Conservation (phyloP, 805 yeast genomes). For the Candida manassasensis region DNA sequence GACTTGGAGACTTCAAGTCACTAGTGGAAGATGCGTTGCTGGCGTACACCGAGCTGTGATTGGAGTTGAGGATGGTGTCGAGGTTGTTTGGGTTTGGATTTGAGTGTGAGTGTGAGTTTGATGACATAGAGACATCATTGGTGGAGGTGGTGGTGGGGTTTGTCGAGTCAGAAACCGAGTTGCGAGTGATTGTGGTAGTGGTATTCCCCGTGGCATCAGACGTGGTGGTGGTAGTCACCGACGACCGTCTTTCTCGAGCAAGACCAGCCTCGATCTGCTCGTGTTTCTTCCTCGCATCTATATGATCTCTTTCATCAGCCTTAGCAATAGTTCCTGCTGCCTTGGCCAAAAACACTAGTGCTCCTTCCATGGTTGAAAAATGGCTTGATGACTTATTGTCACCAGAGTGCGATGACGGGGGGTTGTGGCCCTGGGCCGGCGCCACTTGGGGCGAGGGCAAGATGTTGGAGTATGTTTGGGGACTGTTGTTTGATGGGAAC, state of each 20-base stretch:
- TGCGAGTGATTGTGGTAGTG: conserved; percentile 2
- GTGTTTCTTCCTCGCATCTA: conserved; percentile 48
- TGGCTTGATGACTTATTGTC: conserved; percentile 14
- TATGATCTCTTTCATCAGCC: conserved; percentile 60
- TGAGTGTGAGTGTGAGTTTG: not conserved
- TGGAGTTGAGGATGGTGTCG: conserved; percentile 5
- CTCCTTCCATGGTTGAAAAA: conserved; percentile 49
- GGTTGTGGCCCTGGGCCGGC: not conserved
- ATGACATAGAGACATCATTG: not conserved
- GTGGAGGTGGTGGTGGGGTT: not conserved
- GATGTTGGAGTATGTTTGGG: not conserved
- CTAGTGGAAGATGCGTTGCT: not conserved
- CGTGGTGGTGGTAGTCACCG: not conserved
- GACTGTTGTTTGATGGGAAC: not conserved
- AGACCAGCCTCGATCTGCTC: conserved; percentile 36
- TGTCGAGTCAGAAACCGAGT: not conserved
- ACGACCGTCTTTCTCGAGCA: not conserved
- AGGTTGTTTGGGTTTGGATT: conserved; percentile 3
- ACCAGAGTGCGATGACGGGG: not conserved
- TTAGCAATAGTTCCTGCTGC: conserved; percentile 75
- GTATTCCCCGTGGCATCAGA: not conserved
- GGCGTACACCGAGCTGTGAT: conserved; percentile 1
- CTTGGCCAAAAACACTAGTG: conserved; percentile 67
- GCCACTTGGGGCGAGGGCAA: not conserved
- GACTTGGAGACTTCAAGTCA: not conserved